Base-by-base conservation (phyloP, 2,329 filamentous ascomycete genomes). In the Volutella citrinella region DNA sequence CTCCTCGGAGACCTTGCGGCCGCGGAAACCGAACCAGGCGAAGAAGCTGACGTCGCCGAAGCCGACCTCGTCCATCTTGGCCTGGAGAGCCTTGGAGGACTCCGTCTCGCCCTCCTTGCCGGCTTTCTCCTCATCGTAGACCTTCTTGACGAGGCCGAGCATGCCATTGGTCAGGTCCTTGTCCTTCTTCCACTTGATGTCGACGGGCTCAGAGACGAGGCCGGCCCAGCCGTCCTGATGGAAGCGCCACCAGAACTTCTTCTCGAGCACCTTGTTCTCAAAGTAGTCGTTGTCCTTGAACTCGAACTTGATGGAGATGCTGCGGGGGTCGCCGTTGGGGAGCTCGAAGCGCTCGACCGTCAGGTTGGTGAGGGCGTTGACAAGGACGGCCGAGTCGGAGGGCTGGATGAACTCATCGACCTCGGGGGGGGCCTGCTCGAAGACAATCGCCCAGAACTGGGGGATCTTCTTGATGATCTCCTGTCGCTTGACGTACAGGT, bases 361-460 rank as follows among this genome's bases (percentile, higher is more conserved):
- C 48, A 98, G 52, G 48, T 73, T 73, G 39, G 70, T 74, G 37
- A 97, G 79, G 34, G 74, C 71, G 24, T 77, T 72, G 44, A 82
- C 75, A 39, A 97, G 76, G 42, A 93, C 68, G 8, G 76, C 74
- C 11, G 82, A 80, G 68, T 97, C 91, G 30, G 77, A 76, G 26
- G 87, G 84, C 59, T 88, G 82, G 58, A 97, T 84, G 72, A 83
- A 89, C 64, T 88, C 82, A 66, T 95, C 89, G 51, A 98, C 77
- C 45, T 95, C 88, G 28, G 77, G 74, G 3, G 90, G 89, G 4
- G 86, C 82, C 66, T 89, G 84, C 69, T 95, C 87, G 60, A 97
- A 76, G 37, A 96, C 90, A 38, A 94, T 78, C n/a, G 87, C 74
- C 93, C 93, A 97, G 78, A 97, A 98, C 68, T 87, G 80, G 51